Conservation (phyloP, 768 basidiomycete species). For the Cyclocybe aegerita region DNA sequence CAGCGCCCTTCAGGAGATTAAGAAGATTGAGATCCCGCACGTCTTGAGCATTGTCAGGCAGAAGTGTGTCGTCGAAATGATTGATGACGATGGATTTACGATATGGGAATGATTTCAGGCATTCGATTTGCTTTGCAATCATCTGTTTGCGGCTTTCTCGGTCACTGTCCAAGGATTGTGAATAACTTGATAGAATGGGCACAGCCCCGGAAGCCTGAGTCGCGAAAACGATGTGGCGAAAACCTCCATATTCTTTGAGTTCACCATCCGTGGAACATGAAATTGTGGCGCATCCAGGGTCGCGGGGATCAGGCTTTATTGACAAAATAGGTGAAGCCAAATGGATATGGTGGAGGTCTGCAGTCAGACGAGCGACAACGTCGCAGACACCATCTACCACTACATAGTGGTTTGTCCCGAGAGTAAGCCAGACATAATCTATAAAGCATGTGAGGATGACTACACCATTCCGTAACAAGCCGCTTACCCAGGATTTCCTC, state of each 20-base stretch:
- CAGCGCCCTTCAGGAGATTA: background rate
- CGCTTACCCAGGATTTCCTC: constrained; percentile 63
- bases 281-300: constrained; percentile 35
- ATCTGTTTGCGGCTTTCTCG: constrained; percentile 24
- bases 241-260: constrained; percentile 37
- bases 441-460: background rate
- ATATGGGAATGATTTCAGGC: constrained; percentile 56
- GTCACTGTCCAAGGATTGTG: constrained; percentile 32
- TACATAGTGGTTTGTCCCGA: constrained; percentile 70
- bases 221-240: constrained; percentile 69
- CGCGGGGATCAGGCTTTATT: constrained; percentile 37
- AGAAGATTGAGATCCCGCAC: constrained; percentile 65
- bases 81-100: constrained; percentile 62
- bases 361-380: constrained; percentile 52
- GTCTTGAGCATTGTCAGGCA: constrained; percentile 52
- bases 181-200: constrained; percentile 49
- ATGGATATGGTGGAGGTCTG: constrained; percentile 49
- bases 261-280: constrained; percentile 32
- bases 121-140: constrained; percentile 41
- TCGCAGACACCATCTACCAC: constrained; percentile 58
- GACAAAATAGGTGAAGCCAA: constrained; percentile 49
- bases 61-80: constrained; percentile 60
- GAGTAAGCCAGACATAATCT: constrained; percentile 74
- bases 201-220: constrained; percentile 71
- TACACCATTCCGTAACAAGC: background rate